Evolutionary conservation across 768 basidiomycete genomes (phyloP).

Genomic region (Rhodotorula babjevae): DNA sequence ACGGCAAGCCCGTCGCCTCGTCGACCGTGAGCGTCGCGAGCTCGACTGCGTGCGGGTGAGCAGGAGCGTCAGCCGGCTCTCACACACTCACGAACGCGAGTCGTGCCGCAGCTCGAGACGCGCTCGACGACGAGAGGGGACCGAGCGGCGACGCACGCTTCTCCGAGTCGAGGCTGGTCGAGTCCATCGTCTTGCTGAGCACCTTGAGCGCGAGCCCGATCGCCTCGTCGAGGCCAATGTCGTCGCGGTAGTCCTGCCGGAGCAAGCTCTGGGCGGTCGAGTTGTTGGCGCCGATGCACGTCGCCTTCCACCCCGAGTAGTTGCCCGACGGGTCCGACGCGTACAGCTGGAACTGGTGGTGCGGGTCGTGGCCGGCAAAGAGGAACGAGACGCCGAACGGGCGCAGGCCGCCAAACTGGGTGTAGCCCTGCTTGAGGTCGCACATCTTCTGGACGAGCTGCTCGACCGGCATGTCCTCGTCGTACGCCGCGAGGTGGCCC

Average conservation of each 20-base stretch:
- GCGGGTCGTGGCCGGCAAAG: conserved; percentile 93
- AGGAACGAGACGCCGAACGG: conserved; percentile 96
- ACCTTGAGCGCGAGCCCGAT: conserved; percentile 84
- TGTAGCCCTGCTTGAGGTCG: conserved; percentile 97
- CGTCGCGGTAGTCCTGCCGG: conserved; percentile 98
- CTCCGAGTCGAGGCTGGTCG: conserved; percentile 90
- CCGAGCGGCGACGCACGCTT: conserved; percentile 63
- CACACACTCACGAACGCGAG: no score
- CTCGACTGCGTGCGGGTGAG: conserved; percentile 61
- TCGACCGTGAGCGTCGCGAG: conserved; percentile 90
- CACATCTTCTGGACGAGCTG: conserved; percentile 87
- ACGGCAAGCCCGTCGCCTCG: conserved; percentile 48
- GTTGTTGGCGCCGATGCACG: conserved; percentile 97
- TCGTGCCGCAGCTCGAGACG: no score
- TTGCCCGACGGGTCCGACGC: conserved; percentile 98
- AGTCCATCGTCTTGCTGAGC: conserved; percentile 99
- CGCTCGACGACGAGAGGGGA: no score
- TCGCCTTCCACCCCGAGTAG: conserved; percentile 96
- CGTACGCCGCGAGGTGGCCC: conserved; percentile 77
- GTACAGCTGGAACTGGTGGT: conserved; percentile 94
- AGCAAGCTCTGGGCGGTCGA: conserved; percentile 89
- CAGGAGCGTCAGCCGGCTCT: not conserved
- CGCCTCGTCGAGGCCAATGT: conserved; percentile 82
- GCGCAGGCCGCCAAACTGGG: conserved; percentile 94
- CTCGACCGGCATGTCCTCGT: conserved; percentile 97